Percentiles rank a stretch among this genome's conserved stretches.
These are phyloP conservation scores for Ulmus americana DNA, from an alignment of 331 rosid genomes.

Conservation along the genomic window DNA sequence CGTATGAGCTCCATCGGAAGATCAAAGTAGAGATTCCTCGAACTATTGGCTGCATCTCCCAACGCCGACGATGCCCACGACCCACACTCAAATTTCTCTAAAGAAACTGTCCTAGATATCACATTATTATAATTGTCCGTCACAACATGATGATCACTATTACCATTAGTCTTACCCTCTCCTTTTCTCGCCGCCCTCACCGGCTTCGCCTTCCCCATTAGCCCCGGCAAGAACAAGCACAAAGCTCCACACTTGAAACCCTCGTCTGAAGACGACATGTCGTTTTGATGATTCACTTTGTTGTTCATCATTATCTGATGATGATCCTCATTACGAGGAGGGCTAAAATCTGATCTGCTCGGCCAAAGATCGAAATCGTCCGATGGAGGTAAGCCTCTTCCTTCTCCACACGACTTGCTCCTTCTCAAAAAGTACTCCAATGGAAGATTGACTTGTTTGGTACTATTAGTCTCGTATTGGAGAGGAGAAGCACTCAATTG, in stretches of 20 bases:
- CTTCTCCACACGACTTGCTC: constrained; percentile 70
- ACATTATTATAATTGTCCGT: constrained; percentile 15
- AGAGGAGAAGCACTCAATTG: constrained; percentile 32
- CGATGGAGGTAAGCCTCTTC: constrained; percentile 34
- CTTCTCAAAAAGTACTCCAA: constrained; percentile 35
- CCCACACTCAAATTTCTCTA: constrained; percentile 83
- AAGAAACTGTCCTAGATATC: constrained; percentile 57
- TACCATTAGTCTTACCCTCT: background rate
- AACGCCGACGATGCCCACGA: constrained; percentile 71
- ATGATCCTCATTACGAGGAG: constrained; percentile 15
- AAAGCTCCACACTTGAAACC: constrained; percentile 65
- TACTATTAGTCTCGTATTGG: background rate
- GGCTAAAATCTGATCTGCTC: constrained; percentile 26
- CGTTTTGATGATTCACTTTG: constrained; percentile 30
- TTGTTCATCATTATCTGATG: constrained; percentile 20
- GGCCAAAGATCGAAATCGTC: constrained; percentile 69
- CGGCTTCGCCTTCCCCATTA: constrained; percentile 47
- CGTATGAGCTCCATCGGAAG: constrained; percentile 68
- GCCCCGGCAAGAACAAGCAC: constrained; percentile 64
- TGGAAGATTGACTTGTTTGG: constrained; percentile 20
- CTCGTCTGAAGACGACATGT: constrained; percentile 19
- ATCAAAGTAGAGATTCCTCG: constrained; percentile 53
- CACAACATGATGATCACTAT: too few species aligned
- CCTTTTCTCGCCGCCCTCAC: constrained; percentile 37
- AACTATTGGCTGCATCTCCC: constrained; percentile 30